Evolutionary conservation across 2,329 filamentous ascomycete genomes (phyloP), one percentile per base, ranked within the genome.

Genomic region (Penicillium corylophilum): DNA sequence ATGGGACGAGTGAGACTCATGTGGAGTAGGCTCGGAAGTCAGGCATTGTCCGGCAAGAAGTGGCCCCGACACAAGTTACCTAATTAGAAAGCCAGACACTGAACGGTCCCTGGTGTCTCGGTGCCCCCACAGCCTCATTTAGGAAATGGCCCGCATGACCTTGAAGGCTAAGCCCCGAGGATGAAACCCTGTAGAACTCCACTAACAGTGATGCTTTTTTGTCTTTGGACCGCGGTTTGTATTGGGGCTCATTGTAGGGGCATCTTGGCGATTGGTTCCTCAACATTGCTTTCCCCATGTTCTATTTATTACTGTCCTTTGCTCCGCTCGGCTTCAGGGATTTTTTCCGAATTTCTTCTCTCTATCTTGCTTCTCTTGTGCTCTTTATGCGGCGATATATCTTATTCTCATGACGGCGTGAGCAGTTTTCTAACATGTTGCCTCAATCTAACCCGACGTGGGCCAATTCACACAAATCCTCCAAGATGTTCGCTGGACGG

Each of bases 231-330:
- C 9, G 26, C 9, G 38, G 16, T 38, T 38, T 38, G 5, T 13
- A 31, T 10, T 43, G 20, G 31, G 46, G 46, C 41, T 42, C 29
- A 23, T 42, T 36, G 28, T 26, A 33, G 39, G 35, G 12, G 12
- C 20, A 35, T 45, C 29, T 48, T 42, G 44, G 44, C 48, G 44
- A 51, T 46, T 51, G 45, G 29, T 41, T 10, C 35, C 20, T 16
- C 6, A 3, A 9, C 4, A 12, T 12, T 29, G 44, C 44, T 22
- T 51, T 51, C 51, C 43, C 51, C 51, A 50, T 44, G n/a, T 48
- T 51, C 44, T 45, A 48, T 48, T 54, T 48, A 48, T 54, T 51
- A 40, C 38, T 40, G 26, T 28, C 16, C 12, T n/a, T 28, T 41
- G 31, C 28, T 38, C 9, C 44, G 36, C 8, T 31, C 9, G 15